Percentiles rank a stretch among this genome's conserved stretches.
phyloP scores from a whole-genome alignment of 1,284 basidiomycete genomes.

The Chalciporus sp. region DNA sequence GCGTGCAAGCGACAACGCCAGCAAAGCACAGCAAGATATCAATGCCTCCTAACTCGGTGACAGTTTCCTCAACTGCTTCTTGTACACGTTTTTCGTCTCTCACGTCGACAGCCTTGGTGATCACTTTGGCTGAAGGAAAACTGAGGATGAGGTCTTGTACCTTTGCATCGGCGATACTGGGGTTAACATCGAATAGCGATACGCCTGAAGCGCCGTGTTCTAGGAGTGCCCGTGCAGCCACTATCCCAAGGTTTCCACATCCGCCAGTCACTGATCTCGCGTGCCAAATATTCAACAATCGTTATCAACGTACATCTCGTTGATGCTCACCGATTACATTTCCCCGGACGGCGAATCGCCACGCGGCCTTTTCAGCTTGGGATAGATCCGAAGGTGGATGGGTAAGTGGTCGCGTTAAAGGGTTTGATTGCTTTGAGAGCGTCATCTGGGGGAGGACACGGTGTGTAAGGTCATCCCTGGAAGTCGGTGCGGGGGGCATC shows the following conservation, averaged over 20 bases:
- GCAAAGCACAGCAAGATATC: constrained; percentile 45
- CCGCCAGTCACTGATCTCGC: constrained; percentile 43
- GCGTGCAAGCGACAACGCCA: constrained; percentile 38
- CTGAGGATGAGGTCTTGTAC: constrained; percentile 32
- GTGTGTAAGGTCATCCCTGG: constrained; percentile 26
- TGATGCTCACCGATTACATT: constrained; percentile 40
- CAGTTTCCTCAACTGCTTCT: constrained; percentile 33
- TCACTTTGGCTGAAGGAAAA: constrained; percentile 40
- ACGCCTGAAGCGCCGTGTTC: constrained; percentile 45
- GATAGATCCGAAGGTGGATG: constrained; percentile 20
- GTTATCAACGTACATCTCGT: not conserved
- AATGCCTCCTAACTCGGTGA: constrained; percentile 34
- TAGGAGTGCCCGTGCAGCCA: constrained; percentile 39
- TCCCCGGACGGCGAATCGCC: constrained; percentile 41
- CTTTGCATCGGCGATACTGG: constrained; percentile 19
- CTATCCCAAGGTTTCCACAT: constrained; percentile 41
- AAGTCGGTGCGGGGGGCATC: constrained; percentile 8
- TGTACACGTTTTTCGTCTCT: constrained; percentile 34
- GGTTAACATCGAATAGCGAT: constrained; percentile 40
- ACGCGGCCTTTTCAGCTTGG: constrained; percentile 32
- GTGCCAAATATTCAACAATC: not conserved
- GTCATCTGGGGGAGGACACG: constrained; percentile 33
- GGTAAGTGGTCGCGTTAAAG: constrained; percentile 37
- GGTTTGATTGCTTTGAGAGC: constrained; percentile 37
- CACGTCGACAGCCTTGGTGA: constrained; percentile 41